Evolutionary conservation across 106 monocot species (phyloP), one percentile per base, ranked within the genome.

Genomic region (Dendrobium huoshanense): DNA sequence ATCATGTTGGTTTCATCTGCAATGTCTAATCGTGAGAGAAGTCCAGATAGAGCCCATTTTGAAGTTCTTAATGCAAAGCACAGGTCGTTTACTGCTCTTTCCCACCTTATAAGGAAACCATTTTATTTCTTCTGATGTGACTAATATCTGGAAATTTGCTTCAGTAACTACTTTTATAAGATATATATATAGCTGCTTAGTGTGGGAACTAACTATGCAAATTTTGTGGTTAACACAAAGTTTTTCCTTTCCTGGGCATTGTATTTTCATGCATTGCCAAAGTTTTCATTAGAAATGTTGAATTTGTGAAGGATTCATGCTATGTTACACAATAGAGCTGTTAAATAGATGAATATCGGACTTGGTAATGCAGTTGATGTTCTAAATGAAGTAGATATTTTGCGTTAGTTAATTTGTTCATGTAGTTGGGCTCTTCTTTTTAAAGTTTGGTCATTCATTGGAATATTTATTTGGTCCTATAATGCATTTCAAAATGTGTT

Each of bases 21-120:
- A 78, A 83, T 95, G 89, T 89, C 95, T 83, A 77, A 61, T 70
- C 98, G 92, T 43, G 90, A 95, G 77, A 77, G 91, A 75, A 91
- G 85, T 84, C 80, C 92, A 49, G 98, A 98, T 33, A 88, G 91
- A 81, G 95, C 91, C 41, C 91, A 87, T 86, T 98, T 98, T 90
- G 98, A 98, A 87, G 82, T 98, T 87, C 77, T 98, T 72, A 87
- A 92, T 89, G 91, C 91, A 78, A 74, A 93, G 80, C 84, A 91
- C 84, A 98, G 98, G 98, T 98, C 37, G 54, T 3, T 77, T 37
- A 70, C 15, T 70, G n/a, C 20, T 13, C n/a, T 41, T 41, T 17
- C 18, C 40, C 15, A 20, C 72, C 40, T 73, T 40, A 5, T 37
- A 4, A 73, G 17, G 25, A 7, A 33, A 73, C 3, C 72, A 73